These are phyloP conservation scores for Cruciata laevipes DNA, from an alignment of 257 asterid genomes.

Conservation along the genomic window DNA sequence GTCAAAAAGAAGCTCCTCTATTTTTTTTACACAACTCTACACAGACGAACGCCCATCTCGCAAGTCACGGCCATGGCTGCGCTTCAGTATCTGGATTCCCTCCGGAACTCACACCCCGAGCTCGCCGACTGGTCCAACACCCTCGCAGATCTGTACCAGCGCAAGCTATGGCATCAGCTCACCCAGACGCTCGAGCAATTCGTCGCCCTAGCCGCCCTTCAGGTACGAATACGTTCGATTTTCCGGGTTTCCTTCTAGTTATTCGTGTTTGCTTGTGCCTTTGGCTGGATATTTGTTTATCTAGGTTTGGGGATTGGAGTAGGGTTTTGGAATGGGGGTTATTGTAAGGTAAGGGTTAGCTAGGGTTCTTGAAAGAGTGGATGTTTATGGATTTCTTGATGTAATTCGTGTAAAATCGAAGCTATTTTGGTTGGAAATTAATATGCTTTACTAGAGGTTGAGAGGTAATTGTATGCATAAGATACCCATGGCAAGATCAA, in stretches of 20 bases:
- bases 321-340: not conserved
- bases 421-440: not conserved
- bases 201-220: slow-evolving; percentile 80
- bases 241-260: not conserved
- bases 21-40: not conserved
- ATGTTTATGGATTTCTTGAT: not conserved
- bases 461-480: not conserved
- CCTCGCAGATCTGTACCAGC: slow-evolving; percentile 95
- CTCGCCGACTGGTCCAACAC: slow-evolving; percentile 79
- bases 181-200: slow-evolving; percentile 92
- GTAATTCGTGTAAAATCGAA: not conserved
- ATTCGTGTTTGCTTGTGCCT: not conserved
- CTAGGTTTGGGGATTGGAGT: slow-evolving; percentile 6
- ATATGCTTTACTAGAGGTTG: not conserved
- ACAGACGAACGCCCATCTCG: slow-evolving; percentile 1
- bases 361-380: no score
- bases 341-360: not conserved
- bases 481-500: not conserved
- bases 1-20: no score
- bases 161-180: slow-evolving; percentile 97
- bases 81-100: slow-evolving; percentile 60
- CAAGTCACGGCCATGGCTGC: slow-evolving; percentile 59
- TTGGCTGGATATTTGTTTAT: not conserved
- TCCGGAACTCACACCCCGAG: slow-evolving; percentile 75
- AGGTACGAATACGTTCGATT: slow-evolving; percentile 36